Percentiles rank a stretch among this genome's conserved stretches.
Evolutionary conservation across 176 grass and related monocot species (phyloP).

Genomic region (Pontederia paniculata): DNA sequence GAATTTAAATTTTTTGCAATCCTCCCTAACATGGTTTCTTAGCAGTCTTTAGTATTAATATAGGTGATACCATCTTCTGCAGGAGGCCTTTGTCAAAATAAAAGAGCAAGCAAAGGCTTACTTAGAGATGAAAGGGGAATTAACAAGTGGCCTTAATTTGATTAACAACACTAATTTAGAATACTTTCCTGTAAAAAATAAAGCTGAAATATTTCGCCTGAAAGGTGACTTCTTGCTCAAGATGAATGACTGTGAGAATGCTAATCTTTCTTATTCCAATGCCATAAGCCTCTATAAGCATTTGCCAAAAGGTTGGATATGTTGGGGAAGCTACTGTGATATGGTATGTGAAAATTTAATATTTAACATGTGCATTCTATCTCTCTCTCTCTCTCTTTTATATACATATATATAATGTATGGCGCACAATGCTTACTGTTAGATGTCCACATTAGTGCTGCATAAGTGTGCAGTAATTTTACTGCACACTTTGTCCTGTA

Average conservation of each 20-base stretch:
- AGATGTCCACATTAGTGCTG: too few species aligned
- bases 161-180: conserved; percentile 92
- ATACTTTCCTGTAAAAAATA: conserved; percentile 93
- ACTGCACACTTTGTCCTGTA: too few species aligned
- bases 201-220: conserved; percentile 93
- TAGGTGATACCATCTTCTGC: conserved; percentile 23
- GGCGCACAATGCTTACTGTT: too few species aligned
- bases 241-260: conserved; percentile 69
- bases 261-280: conserved; percentile 75
- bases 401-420: too few species aligned
- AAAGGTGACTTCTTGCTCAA: conserved; percentile 88
- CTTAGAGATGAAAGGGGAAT: conserved; percentile 94
- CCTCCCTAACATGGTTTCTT: neutral
- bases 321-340: conserved; percentile 99
- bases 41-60: conserved; percentile 14
- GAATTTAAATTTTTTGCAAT: conserved; percentile 9
- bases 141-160: conserved; percentile 81
- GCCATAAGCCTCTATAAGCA: conserved; percentile 89
- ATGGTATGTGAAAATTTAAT: conserved; percentile 42
- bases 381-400: too few species aligned
- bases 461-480: too few species aligned
- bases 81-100: conserved; percentile 99
- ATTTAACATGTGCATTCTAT: neutral
- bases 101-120: conserved; percentile 97
- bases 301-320: conserved; percentile 98